Base-by-base conservation (phyloP, 2,329 filamentous ascomycete species). In the Cladophialophora bantiana region DNA sequence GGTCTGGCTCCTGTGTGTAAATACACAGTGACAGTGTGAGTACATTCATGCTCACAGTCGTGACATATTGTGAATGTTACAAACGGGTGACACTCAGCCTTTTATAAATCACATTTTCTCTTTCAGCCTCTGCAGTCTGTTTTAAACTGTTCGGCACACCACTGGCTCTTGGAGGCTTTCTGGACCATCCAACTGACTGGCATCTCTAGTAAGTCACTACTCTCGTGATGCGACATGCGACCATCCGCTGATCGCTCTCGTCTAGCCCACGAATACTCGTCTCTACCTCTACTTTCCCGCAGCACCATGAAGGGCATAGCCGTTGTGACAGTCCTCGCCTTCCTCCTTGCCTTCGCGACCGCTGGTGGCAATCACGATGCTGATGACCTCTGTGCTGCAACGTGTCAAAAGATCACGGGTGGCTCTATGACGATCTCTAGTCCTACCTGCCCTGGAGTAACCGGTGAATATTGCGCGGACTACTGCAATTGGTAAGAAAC, bases 401-500 rank as follows among this genome's bases (percentile, higher is more conserved):
- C 31, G 9, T 55, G 53, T 12, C 31, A 38, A n/a, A 38, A n/a
- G 15, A 20, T 55, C 15, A 55, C 35, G 31, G 18, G 35, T 7
- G 53, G 35, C 35, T 34, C 31, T 3, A 55, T 55, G 53, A 3
- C 31, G 2, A 54, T 54, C 32, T 55, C 31, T 12, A 55, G 53
- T 35, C 53, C 53, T 18, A 55, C 53, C 5, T 55, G 53, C 53
- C 13, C 53, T 18, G 53, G 53, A 9, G 53, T 55, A 12, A 35
- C 53, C 7, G 53, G 31, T 55, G 18, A 36, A 18, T 55, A 55
- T 9, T 55, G 53, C n/a, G 31, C 26, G 18, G 15, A 35, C 31
- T 12, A 55, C 53, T 55, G 53, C 35, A n/a, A 20, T 20, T 55
- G 53, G 53, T 55, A 38, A 55, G 53, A 9, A 35, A 34, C 53